phyloP scores from a whole-genome alignment of 129 eudicot species.

The Chrysanthemum seticuspe region DNA sequence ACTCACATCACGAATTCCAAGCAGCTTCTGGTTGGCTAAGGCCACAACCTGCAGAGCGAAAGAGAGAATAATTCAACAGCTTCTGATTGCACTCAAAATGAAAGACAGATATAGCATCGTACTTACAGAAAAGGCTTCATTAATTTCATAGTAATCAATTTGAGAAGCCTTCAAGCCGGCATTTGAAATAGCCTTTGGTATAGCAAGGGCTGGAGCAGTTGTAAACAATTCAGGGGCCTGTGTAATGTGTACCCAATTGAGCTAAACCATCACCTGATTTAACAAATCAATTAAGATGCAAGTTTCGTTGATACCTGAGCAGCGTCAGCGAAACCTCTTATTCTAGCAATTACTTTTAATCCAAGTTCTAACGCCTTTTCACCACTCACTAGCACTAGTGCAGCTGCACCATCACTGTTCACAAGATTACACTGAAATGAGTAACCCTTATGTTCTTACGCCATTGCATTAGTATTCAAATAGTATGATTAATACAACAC shows the following conservation, averaged over 20 bases:
- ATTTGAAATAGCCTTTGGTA: conserved; percentile 87
- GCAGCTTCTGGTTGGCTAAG: conserved; percentile 80
- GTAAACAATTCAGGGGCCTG: conserved; percentile 93
- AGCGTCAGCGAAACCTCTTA: conserved; percentile 86
- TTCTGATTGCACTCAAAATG: neutral
- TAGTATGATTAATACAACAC: no score
- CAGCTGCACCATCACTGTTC: conserved; percentile 96
- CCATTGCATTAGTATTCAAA: no score
- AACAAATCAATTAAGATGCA: neutral
- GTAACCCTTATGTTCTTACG: neutral
- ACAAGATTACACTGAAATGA: conserved; percentile 12
- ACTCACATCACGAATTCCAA: conserved; percentile 74
- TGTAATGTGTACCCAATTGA: conserved; percentile 5
- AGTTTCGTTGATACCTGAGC: conserved; percentile 64
- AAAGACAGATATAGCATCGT: neutral
- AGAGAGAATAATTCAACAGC: neutral
- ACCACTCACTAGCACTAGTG: conserved; percentile 91
- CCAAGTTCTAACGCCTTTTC: conserved; percentile 73
- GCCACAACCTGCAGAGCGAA: conserved; percentile 79
- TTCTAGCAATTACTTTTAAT: conserved; percentile 72
- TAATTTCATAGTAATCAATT: conserved; percentile 76
- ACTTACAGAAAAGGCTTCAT: conserved; percentile 93
- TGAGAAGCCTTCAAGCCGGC: conserved; percentile 80
- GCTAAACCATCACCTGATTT: neutral
- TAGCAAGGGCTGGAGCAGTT: conserved; percentile 92